Base-by-base conservation (phyloP, 2,329 filamentous ascomycete species). In the Trichoderma brevicompactum region DNA sequence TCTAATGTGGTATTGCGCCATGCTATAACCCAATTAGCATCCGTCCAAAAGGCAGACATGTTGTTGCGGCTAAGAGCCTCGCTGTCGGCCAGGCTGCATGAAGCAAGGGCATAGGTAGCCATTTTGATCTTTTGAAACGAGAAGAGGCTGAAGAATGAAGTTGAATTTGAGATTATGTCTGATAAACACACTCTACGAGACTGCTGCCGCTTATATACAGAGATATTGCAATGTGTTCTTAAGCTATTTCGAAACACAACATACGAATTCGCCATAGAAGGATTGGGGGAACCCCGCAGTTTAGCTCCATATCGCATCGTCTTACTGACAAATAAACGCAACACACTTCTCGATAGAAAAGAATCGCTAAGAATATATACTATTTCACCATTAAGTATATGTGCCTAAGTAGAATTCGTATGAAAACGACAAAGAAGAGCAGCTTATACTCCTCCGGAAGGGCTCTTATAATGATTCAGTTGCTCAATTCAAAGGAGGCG, bases 31-130 rank as follows among this genome's bases (percentile, higher is more conserved):
- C 63, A 65, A 15, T 50, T 59, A 2, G 53, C 28, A 53, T 52
- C 17, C 12, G 40, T 13, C 63, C 63, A 65, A 32, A 50, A 65
- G 6, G 63, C 63, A 9, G 43, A 50, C 34, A 65, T 61, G n/a
- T 65, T 65, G 23, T 65, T 65, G n/a, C 43, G 55, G 8, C 53
- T 59, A 3, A 65, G 38, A 23, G 36, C 63, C 13, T 41, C 46
- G 23, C 12, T 5, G 23, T 65, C 63, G 34, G 34, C 34, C 15
- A 61, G 6, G 2, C n/a, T 52, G n/a, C 58, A 59, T n/a, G 54
- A 34, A 6, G 53, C 53, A 23, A 65, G 40, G 23, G 19, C 32
- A n/a, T 53, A 53, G 12, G 19, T 17, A 17, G 63, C 8, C 63
- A 65, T 65, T 15, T 52, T 36, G 50, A 7, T 5, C 5, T 43